Base-by-base conservation (phyloP, 2,329 filamentous ascomycete genomes). In the Cytospora chrysosperma region DNA sequence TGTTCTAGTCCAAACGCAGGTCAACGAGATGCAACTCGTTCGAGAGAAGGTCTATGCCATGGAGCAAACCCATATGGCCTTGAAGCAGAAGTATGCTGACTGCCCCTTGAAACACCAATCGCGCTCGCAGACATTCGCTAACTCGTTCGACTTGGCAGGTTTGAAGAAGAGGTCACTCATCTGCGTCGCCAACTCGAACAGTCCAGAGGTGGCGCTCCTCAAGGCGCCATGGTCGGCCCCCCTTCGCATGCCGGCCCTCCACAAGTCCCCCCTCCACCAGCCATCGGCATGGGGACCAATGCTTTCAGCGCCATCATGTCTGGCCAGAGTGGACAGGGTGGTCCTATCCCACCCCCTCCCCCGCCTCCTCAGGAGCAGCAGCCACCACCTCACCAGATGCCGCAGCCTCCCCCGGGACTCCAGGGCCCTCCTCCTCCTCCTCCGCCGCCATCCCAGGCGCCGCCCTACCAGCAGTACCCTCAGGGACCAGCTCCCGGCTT, bases 301-400 rank as follows among this genome's bases (percentile, higher is more conserved):
- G 84, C 98, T 49, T 98, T 99, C 74, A 93, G 92, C 69, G 93
- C 92, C 62, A 97, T 98, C 74, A 98, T 99, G 92, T 88, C 93
- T 62, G 94, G 94, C 68, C 88, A 88, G 76, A 87, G 85, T 67
- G 91, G 89, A 71, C 92, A 94, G 79, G 90, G 89, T 71, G 92
- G 91, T 66, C 90, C 92, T 67, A 92, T 91, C 65, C 88, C 96
- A 70, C 93, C 93, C 68, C 90, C 90, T 65, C 87, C 87, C 71
- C 77, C 78, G 52, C 83, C 82, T 66, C 85, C 86, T 74, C 81
- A 88, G 70, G 83, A 88, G 72, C 80, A 82, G 69, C 81, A 76
- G 67, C 64, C 73, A 28, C 76, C 76, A 26, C 79, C 76, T 75
- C 88, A 87, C 74, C 86, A 87, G 70, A 90, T 91, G 79, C 87